Percentiles rank a stretch among this genome's conserved stretches.
These are phyloP conservation scores for Oryza longistaminata DNA, from an alignment of 176 grass and related monocot genomes.

Conservation along the genomic window DNA sequence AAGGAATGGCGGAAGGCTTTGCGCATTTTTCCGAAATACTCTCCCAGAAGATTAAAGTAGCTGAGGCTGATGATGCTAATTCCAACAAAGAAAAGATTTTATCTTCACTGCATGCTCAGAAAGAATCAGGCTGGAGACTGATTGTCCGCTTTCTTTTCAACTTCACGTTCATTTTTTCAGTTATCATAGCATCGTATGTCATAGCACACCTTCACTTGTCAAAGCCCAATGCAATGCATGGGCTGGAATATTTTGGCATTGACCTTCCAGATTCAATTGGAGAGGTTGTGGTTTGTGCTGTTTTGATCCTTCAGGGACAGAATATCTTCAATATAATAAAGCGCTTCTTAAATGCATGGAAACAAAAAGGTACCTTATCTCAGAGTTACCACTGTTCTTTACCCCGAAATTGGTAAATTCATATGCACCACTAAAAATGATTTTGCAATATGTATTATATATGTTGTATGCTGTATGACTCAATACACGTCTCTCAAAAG, in stretches of 20 bases:
- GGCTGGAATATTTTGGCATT: conserved; percentile 86
- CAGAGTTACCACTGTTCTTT: background rate
- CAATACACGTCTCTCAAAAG: background rate
- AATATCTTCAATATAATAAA: conserved; percentile 59
- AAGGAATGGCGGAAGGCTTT: conserved; percentile 80
- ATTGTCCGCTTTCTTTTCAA: conserved; percentile 82
- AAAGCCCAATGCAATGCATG: conserved; percentile 60
- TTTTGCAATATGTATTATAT: conserved; percentile 10
- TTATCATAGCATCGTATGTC: conserved; percentile 62
- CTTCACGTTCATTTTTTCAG: conserved; percentile 76
- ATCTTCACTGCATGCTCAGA: conserved; percentile 65
- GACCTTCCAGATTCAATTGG: conserved; percentile 96
- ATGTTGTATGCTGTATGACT: background rate
- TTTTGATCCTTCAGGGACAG: conserved; percentile 91
- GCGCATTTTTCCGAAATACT: conserved; percentile 75
- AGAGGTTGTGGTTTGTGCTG: conserved; percentile 80
- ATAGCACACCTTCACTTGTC: conserved; percentile 79
- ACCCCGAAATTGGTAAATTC: conserved; percentile 3
- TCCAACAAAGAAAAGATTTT: conserved; percentile 77
- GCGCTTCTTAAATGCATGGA: conserved; percentile 72
- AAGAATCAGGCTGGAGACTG: conserved; percentile 70
- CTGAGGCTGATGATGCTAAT: conserved; percentile 72
- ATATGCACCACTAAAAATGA: background rate
- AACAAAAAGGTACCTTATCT: conserved; percentile 75
- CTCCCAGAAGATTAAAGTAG: conserved; percentile 61